phyloP scores from a whole-genome alignment of 257 asterid species.

The Scutellaria baicalensis region DNA sequence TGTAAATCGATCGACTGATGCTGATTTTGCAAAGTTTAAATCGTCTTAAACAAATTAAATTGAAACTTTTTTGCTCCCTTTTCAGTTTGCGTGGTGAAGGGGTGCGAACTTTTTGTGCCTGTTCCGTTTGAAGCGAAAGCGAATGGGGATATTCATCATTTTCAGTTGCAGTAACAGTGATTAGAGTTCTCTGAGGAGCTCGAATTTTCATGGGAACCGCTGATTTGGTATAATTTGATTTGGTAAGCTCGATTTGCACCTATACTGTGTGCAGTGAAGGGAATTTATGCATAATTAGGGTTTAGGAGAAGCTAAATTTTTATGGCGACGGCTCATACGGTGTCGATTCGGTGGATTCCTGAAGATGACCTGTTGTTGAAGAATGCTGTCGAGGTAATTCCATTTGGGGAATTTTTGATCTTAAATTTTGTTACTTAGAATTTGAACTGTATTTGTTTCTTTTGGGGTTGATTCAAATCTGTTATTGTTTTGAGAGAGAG shows the following conservation, averaged over 20 bases:
- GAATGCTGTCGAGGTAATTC: slow-evolving; percentile 74
- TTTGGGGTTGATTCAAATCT: too few species aligned
- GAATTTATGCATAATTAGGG: slow-evolving; percentile 34
- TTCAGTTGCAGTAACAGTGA: not conserved
- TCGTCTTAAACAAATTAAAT: not conserved
- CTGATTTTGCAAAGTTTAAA: not conserved
- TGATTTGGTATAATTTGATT: not conserved
- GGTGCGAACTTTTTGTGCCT: not conserved
- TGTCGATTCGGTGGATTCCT: slow-evolving; percentile 54
- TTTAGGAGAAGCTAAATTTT: slow-evolving; percentile 17
- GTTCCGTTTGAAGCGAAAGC: slow-evolving; percentile 2
- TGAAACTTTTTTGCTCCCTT: not conserved
- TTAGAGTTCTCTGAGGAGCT: not conserved
- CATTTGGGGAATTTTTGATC: not conserved
- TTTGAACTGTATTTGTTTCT: not conserved
- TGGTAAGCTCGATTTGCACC: slow-evolving; percentile 4
- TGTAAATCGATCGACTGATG: not conserved
- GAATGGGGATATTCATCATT: not conserved
- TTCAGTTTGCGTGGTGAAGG: not conserved
- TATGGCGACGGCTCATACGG: slow-evolving; percentile 49
- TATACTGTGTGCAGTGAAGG: not conserved
- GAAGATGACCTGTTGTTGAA: slow-evolving; percentile 84
- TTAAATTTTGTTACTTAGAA: not conserved
- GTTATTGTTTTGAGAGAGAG: too few species aligned
- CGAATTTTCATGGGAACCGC: not conserved